These are phyloP conservation scores for Isoetes taiwanensis DNA, from an alignment of 75 land plant species.

Conservation along the genomic window DNA sequence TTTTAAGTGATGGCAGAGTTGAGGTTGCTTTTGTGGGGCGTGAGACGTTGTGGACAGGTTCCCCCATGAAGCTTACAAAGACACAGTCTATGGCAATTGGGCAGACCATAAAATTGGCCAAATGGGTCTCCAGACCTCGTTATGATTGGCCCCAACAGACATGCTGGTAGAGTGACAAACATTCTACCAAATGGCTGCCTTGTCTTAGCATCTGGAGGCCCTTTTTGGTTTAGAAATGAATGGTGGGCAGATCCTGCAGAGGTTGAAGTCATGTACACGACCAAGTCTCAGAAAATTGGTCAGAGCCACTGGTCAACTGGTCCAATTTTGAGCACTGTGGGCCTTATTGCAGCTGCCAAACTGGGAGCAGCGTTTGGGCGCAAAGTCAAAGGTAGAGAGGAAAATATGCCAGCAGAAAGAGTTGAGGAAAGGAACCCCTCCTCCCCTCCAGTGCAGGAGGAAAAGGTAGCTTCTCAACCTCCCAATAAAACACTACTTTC, in stretches of 20 bases:
- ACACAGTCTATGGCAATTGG: slow-evolving; percentile 45
- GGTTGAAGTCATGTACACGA: too few species aligned
- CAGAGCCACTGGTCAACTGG: too few species aligned
- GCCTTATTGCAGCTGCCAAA: too few species aligned
- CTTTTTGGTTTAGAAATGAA: slow-evolving; percentile 32
- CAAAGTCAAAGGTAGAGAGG: too few species aligned
- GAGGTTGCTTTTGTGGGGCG: slow-evolving; percentile 62
- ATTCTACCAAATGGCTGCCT: slow-evolving; percentile 86
- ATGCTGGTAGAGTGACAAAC: slow-evolving; percentile 45
- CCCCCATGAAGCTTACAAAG: slow-evolving; percentile 56
- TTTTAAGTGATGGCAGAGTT: slow-evolving; percentile 53
- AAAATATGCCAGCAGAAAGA: too few species aligned
- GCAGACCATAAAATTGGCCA: slow-evolving; percentile 60
- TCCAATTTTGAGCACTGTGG: too few species aligned
- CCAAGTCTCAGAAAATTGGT: too few species aligned
- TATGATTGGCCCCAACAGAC: slow-evolving; percentile 79
- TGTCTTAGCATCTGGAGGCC: slow-evolving; percentile 69
- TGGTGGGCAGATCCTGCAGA: slow-evolving; percentile 88
- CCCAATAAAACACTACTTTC: too few species aligned
- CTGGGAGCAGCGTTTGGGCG: too few species aligned
- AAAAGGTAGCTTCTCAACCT: too few species aligned
- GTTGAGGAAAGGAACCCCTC: too few species aligned
- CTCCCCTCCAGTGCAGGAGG: too few species aligned
- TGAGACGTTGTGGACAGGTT: slow-evolving; percentile 83
- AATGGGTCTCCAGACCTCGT: slow-evolving; percentile 41